Conservation (phyloP, 1,139 yeast genomes). For the Nakaseomyces uthaithaninus region DNA sequence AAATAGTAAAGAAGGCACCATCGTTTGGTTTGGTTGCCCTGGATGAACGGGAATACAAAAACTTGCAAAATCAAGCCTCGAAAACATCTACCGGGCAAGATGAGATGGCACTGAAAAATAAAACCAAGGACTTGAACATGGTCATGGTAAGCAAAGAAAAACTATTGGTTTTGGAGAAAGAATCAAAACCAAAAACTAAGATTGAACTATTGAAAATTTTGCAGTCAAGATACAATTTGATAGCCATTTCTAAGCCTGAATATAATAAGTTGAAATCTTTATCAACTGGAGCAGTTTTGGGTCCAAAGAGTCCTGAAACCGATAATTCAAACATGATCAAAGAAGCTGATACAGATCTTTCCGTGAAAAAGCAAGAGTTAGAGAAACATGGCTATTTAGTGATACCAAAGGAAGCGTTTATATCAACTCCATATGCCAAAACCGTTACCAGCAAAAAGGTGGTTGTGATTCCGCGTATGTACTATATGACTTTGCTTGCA, state of each 20-base stretch:
- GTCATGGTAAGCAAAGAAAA: conserved; percentile 15
- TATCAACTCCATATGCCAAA: conserved; percentile 45
- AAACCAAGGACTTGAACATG: conserved; percentile 12
- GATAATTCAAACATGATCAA: conserved; percentile 13
- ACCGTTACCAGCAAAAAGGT: conserved; percentile 50
- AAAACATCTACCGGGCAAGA: background rate
- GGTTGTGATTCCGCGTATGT: conserved; percentile 55
- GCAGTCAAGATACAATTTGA: conserved; percentile 5
- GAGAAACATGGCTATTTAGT: conserved; percentile 42
- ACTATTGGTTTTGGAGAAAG: conserved; percentile 17
- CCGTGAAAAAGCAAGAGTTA: conserved; percentile 31
- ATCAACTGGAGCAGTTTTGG: background rate
- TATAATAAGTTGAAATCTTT: conserved; percentile 8
- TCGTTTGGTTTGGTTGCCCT: conserved; percentile 13
- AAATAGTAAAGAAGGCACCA: conserved; percentile 10
- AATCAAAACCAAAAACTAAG: conserved; percentile 19
- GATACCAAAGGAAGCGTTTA: conserved; percentile 47
- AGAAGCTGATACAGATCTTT: background rate
- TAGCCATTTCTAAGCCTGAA: conserved; percentile 12
- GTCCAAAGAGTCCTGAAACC: conserved; percentile 1
- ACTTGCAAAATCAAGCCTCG: background rate
- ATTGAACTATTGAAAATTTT: conserved; percentile 1
- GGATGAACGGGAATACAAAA: conserved; percentile 8
- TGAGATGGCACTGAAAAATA: conserved; percentile 7
- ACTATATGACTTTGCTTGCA: conserved; percentile 38